Evolutionary conservation across 1,139 yeast species (phyloP).

Genomic region (Diutina catenulata): DNA sequence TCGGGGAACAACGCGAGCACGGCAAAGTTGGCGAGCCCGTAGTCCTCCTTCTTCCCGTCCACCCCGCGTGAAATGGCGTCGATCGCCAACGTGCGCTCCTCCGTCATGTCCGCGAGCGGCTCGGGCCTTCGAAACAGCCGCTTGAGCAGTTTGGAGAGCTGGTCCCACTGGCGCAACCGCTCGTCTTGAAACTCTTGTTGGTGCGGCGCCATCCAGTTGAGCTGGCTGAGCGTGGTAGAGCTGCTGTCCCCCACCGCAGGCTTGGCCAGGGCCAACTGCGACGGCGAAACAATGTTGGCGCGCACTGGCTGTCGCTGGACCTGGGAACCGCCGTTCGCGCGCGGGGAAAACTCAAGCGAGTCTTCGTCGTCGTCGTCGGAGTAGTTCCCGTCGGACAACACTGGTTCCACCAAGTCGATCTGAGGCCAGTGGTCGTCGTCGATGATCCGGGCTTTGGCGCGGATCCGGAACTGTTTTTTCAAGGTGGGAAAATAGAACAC

Average conservation of each 20-base stretch:
- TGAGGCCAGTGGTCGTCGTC: slow-evolving; percentile 23
- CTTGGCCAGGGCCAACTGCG: slow-evolving; percentile 5
- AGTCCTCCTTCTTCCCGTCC: slow-evolving; percentile 59
- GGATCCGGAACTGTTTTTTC: slow-evolving; percentile 59
- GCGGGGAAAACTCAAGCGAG: slow-evolving; percentile 11
- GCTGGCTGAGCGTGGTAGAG: slow-evolving; percentile 15
- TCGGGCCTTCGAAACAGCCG: slow-evolving; percentile 60
- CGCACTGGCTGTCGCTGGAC: slow-evolving; percentile 8
- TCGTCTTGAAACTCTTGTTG: slow-evolving; percentile 57
- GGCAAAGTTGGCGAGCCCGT: slow-evolving; percentile 57
- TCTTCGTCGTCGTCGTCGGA: slow-evolving; percentile 12
- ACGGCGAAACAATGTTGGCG: slow-evolving; percentile 11
- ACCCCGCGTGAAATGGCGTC: slow-evolving; percentile 75
- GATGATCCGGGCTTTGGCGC: slow-evolving; percentile 48
- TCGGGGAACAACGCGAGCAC: slow-evolving; percentile 62
- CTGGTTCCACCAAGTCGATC: slow-evolving; percentile 20
- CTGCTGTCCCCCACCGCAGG: slow-evolving; percentile 8
- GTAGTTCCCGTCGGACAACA: slow-evolving; percentile 11
- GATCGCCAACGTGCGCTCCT: slow-evolving; percentile 42
- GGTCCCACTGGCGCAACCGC: slow-evolving; percentile 50
- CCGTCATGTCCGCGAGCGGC: slow-evolving; percentile 51
- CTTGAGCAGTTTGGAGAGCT: slow-evolving; percentile 44
- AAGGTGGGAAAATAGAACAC: slow-evolving; percentile 57
- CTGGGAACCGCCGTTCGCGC: not conserved
- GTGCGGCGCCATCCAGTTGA: slow-evolving; percentile 36